phyloP scores from a whole-genome alignment of 441 rosid species.

The Dalechampia spathulata region DNA sequence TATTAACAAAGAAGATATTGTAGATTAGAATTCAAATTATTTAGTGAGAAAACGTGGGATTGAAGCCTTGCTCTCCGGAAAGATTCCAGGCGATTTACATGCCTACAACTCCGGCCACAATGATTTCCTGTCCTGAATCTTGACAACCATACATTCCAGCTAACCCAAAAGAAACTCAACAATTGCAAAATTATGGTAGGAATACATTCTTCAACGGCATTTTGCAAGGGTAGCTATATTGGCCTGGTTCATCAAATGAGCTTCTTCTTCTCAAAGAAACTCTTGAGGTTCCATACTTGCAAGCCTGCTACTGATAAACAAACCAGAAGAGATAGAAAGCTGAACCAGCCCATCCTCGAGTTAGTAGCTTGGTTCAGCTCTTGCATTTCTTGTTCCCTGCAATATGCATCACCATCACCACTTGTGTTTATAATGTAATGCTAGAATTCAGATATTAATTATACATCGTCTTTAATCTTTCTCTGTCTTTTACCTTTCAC shows the following conservation, averaged over 20 bases:
- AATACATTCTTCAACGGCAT: constrained; percentile 9
- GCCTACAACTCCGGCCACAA: no score
- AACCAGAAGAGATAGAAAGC: constrained; percentile 50
- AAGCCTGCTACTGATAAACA: constrained; percentile 68
- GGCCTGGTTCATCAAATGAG: constrained; percentile 33
- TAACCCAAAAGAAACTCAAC: no score
- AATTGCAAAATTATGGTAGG: no score
- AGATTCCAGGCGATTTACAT: no score
- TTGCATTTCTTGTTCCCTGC: constrained; percentile 83
- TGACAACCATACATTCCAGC: no score
- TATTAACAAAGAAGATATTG: no score
- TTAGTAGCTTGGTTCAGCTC: constrained; percentile 57
- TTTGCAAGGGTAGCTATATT: constrained; percentile 14
- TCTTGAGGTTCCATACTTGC: constrained; percentile 86
- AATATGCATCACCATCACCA: constrained; percentile 11
- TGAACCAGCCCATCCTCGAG: constrained; percentile 50
- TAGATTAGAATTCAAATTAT: no score
- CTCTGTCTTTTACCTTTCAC: constrained; percentile 72
- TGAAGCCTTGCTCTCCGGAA: no score
- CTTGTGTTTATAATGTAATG: not conserved
- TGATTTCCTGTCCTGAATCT: no score
- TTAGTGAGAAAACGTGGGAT: no score
- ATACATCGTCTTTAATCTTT: no score
- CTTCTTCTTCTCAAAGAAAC: constrained; percentile 83
- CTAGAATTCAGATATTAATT: not conserved